Base-by-base conservation (phyloP, 495 filamentous ascomycete genomes). In the Neohortaea acidophila region DNA sequence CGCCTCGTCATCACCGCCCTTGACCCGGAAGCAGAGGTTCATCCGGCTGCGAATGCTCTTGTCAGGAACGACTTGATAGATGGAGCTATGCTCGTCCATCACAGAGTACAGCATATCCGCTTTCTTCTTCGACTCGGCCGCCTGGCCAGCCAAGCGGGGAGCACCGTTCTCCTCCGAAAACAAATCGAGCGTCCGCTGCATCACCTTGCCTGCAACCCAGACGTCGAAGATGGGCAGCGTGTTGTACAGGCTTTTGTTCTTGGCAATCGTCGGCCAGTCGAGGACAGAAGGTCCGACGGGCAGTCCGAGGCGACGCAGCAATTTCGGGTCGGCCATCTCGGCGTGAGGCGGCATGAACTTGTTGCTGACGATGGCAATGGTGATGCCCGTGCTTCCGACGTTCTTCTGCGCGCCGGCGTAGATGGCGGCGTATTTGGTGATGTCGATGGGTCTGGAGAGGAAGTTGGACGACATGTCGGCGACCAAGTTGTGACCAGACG, bases 141-240 rank as follows among this genome's bases (percentile, higher is more conserved):
- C 66, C 51, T 86, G 77, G 13, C 75, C 78, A 22, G 67, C 62
- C 2, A 92, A 72, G 53, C 79, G 82, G 29, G 67, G 58, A 32
- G 73, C 59, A 10, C 69, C 61, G 9, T 18, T 27, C 11, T 21
- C 20, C 19, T 36, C 25, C 12, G 41, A 25, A 53, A 70, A 78
- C 0, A 62, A 65, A 6, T 53, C 21, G 18, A 87, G 62, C 2
- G 85, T 63, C 33, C 68, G 66, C 28, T 70, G 66, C 63, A 94
- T 77, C 21, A 96, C 85, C 50, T 81, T 70, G 20, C 82, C 80
- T 15, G 84, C 82, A 39, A 96, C 72, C 67, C 75, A 94, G 35
- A 96, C 78, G 49, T 82, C 82, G 59, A 94, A 93, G 50, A 96
- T 94, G 44, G 81, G 82, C 19, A 96, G 67, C 2, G 87, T 96